phyloP scores from a whole-genome alignment of 345 rosid species.

The Salix dunnii region DNA sequence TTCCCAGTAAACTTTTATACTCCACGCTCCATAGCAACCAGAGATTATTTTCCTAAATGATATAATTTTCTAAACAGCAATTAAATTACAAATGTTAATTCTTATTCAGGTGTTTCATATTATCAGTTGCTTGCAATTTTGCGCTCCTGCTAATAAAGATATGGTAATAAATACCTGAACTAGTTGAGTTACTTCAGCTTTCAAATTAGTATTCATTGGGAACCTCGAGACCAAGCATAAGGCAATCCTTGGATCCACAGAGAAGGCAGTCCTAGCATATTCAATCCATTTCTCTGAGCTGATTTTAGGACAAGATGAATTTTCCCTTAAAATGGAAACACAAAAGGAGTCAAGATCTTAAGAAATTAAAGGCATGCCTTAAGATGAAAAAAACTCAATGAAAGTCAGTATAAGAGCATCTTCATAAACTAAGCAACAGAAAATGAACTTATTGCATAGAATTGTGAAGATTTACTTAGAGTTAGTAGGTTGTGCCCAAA shows the following conservation, averaged over 20 bases:
- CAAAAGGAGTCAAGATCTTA: conserved; percentile 11
- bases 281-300: conserved; percentile 89
- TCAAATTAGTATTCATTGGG: conserved; percentile 65
- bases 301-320: conserved; percentile 51
- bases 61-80: background rate
- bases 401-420: background rate
- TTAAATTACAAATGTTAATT: background rate
- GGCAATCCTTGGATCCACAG: conserved; percentile 89
- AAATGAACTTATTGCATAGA: background rate
- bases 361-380: background rate
- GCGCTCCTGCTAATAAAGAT: background rate
- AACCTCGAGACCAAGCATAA: conserved; percentile 77
- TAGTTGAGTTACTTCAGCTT: conserved; percentile 79
- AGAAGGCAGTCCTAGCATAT: conserved; percentile 76
- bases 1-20: background rate
- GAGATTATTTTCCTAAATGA: background rate
- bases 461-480: conserved; percentile 54
- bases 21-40: background rate
- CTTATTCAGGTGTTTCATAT: background rate
- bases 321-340: conserved; percentile 55
- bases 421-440: background rate
- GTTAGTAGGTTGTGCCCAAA: conserved; percentile 93
- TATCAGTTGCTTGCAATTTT: background rate
- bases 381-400: background rate
- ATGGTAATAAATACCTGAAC: conserved; percentile 63